phyloP scores from a whole-genome alignment of 805 yeast species.

The Teunomyces kruisii region DNA sequence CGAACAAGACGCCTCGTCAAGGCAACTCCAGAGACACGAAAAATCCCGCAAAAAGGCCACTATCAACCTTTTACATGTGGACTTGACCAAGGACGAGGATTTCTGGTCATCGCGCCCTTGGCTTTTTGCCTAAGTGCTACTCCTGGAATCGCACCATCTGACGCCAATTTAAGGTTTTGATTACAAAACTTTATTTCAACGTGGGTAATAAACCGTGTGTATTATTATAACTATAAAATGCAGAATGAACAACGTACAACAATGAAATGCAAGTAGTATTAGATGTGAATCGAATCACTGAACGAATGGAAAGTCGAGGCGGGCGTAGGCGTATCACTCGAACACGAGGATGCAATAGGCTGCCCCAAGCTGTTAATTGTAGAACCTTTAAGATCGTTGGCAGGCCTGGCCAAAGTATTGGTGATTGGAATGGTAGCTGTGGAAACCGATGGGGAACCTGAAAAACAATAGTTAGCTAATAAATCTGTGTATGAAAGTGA shows the following conservation, averaged over 20 bases:
- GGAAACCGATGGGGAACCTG: constrained; percentile 19
- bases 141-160: too few species aligned
- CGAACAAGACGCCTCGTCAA: constrained; percentile 21
- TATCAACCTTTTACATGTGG: constrained; percentile 51
- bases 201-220: not conserved
- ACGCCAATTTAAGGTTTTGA: too few species aligned
- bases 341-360: constrained; percentile 12
- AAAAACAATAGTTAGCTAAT: constrained; percentile 37
- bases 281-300: constrained; percentile 33
- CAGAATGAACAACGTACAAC: not conserved
- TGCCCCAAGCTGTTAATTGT: not conserved
- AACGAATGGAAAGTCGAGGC: constrained; percentile 35
- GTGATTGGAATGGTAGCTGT: not conserved
- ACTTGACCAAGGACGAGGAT: constrained; percentile 54
- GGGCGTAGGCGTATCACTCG: constrained; percentile 14
- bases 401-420: not conserved
- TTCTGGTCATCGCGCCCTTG: constrained; percentile 59
- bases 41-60: constrained; percentile 50
- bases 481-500: constrained; percentile 33
- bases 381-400: not conserved
- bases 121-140: constrained; percentile 11
- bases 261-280: constrained; percentile 7
- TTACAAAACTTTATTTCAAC: too few species aligned
- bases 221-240: not conserved
- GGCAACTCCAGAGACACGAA: constrained; percentile 51